A percentile compares a stretch with the other conserved stretches of the same genome.
phyloP scores from a whole-genome alignment of 2,329 filamentous ascomycete genomes.

The Cladophialophora carrionii region DNA sequence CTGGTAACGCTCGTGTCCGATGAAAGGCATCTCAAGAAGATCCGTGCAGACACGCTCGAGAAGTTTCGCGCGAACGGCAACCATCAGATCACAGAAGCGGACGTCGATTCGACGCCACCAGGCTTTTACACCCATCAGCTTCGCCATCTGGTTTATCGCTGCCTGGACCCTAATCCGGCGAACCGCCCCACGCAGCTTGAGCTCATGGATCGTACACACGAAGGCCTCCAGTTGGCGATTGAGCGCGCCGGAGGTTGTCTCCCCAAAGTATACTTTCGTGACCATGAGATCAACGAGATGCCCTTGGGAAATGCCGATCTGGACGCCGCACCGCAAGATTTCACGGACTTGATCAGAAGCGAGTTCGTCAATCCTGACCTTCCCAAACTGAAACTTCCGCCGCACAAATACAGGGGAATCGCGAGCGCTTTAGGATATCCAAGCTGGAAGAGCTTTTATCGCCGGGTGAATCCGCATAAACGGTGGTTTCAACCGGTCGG shows the following conservation, averaged over 20 bases:
- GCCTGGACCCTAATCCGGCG: constrained; percentile 29
- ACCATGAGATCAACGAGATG: constrained; percentile 34
- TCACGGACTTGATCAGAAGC: constrained; percentile 1
- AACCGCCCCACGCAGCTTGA: constrained; percentile 29
- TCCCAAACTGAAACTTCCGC: constrained; percentile 17
- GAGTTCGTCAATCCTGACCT: constrained; percentile 28
- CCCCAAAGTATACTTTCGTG: constrained; percentile 29
- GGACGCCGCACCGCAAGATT: background rate
- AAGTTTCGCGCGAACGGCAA: constrained; percentile 21
- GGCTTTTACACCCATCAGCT: constrained; percentile 27
- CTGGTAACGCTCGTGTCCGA: constrained; percentile 16
- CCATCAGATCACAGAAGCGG: constrained; percentile 23
- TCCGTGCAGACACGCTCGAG: constrained; percentile 12
- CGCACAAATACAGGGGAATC: constrained; percentile 2
- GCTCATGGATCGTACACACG: constrained; percentile 21
- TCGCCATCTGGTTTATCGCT: constrained; percentile 23
- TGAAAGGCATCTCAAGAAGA: background rate
- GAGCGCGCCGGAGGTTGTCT: constrained; percentile 5
- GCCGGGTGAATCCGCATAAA: background rate
- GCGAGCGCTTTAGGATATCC: background rate
- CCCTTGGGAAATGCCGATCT: constrained; percentile 23
- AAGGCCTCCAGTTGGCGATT: constrained; percentile 19
- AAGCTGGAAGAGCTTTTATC: constrained; percentile 16
- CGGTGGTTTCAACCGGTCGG: constrained; percentile 16
- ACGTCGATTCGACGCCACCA: constrained; percentile 16